Conservation (phyloP, 2,329 filamentous ascomycete genomes). For the Drechmeria coniospora region DNA sequence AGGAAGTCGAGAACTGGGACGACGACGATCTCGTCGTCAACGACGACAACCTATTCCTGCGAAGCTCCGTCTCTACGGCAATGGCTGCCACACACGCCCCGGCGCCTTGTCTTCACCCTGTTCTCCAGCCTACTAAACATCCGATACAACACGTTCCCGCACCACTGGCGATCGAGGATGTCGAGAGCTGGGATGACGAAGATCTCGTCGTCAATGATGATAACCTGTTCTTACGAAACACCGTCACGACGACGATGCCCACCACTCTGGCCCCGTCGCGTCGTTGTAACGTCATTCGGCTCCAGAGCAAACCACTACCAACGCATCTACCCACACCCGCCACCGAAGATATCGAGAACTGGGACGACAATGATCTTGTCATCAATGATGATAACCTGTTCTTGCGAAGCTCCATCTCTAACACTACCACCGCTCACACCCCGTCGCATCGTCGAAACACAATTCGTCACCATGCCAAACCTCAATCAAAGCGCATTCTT, state of each 20-base stretch:
- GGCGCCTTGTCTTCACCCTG: too few relatives aligned
- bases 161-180: slow-evolving; percentile 43
- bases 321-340: slow-evolving; percentile 36
- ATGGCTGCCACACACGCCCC: slow-evolving; percentile 26
- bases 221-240: slow-evolving; percentile 43
- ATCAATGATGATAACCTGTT: slow-evolving; percentile 52
- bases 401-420: slow-evolving; percentile 39
- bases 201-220: slow-evolving; percentile 57
- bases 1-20: slow-evolving; percentile 62
- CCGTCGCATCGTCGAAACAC: too few relatives aligned
- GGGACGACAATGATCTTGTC: slow-evolving; percentile 64
- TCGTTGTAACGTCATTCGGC: slow-evolving; percentile 58
- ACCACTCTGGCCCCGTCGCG: slow-evolving; percentile 18
- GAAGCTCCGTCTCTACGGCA: too few relatives aligned
- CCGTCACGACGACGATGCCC: slow-evolving; percentile 18
- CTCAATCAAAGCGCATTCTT: slow-evolving; percentile 31
- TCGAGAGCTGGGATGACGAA: slow-evolving; percentile 71
- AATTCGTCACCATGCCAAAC: too few relatives aligned
- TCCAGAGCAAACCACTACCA: too few relatives aligned
- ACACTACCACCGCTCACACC: slow-evolving; percentile 26
- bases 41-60: slow-evolving; percentile 47
- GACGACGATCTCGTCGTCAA: slow-evolving; percentile 62
- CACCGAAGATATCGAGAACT: slow-evolving; percentile 56
- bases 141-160: slow-evolving; percentile 33
- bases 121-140: too few relatives aligned